Conservation (phyloP, 495 filamentous ascomycete genomes). For the Oidiodendron maius region DNA sequence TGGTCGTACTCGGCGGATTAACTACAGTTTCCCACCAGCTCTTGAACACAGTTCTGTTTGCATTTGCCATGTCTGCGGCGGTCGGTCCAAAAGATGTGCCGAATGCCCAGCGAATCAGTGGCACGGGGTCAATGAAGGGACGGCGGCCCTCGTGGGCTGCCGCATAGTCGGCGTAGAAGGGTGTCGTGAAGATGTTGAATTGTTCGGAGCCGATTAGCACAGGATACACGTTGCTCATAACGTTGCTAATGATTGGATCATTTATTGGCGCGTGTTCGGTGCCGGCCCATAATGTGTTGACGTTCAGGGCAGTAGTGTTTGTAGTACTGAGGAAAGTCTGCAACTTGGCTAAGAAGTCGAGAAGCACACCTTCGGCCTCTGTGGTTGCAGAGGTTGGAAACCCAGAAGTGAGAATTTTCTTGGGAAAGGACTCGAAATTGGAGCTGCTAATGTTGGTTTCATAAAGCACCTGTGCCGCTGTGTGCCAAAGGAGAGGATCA, state of each 20-base stretch:
- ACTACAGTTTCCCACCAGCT: constrained; percentile 46
- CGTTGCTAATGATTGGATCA: constrained; percentile 15
- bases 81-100: constrained; percentile 21
- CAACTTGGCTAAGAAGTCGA: constrained; percentile 32
- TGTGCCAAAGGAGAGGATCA: constrained; percentile 39
- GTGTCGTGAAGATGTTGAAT: constrained; percentile 36
- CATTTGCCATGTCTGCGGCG: constrained; percentile 27
- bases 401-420: constrained; percentile 32
- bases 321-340: constrained; percentile 35
- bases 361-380: constrained; percentile 27
- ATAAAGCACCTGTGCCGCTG: constrained; percentile 39
- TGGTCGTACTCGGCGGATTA: constrained; percentile 30
- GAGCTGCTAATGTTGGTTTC: constrained; percentile 35
- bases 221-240: constrained; percentile 43
- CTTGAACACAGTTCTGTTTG: constrained; percentile 46
- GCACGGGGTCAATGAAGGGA: constrained; percentile 51
- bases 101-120: constrained; percentile 50
- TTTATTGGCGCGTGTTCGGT: constrained; percentile 28
- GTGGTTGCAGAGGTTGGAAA: constrained; percentile 25
- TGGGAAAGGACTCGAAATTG: constrained; percentile 34
- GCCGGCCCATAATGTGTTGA: constrained; percentile 32
- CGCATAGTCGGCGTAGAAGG: constrained; percentile 49
- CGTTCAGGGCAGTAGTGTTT: constrained; percentile 28
- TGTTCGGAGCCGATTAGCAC: constrained; percentile 47
- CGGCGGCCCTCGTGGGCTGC: constrained; percentile 36